phyloP scores from a whole-genome alignment of 1,284 basidiomycete species.

The Ustilago crameri region DNA sequence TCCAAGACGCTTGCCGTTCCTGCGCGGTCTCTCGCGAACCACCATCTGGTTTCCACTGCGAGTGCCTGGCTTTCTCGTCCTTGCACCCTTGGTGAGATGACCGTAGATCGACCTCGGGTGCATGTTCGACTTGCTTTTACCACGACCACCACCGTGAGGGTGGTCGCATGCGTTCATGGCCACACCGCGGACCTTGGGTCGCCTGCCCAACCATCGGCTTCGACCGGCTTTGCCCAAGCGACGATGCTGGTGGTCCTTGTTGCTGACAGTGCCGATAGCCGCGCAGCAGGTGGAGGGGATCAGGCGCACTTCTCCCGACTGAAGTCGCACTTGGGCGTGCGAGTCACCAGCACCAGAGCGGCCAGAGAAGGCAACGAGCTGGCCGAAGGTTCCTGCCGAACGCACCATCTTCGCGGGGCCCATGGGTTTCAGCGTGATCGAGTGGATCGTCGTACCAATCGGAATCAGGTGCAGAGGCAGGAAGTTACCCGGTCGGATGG shows the following conservation, averaged over 20 bases:
- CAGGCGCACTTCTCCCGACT: slow-evolving; percentile 91
- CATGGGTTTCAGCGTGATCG: slow-evolving; percentile 79
- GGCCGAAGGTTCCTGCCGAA: slow-evolving; percentile 86
- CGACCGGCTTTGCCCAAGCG: slow-evolving; percentile 92
- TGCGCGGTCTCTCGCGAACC: slow-evolving; percentile 84
- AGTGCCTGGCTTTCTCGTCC: slow-evolving; percentile 88
- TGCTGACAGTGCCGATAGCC: slow-evolving; percentile 91
- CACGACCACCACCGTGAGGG: slow-evolving; percentile 97
- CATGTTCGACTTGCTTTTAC: slow-evolving; percentile 91
- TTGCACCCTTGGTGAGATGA: slow-evolving; percentile 88
- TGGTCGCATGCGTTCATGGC: slow-evolving; percentile 99
- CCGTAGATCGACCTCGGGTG: slow-evolving; percentile 78
- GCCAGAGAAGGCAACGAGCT: slow-evolving; percentile 71
- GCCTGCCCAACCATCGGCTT: slow-evolving; percentile 84
- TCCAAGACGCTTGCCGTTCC: slow-evolving; percentile 76
- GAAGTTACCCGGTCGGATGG: slow-evolving; percentile 91
- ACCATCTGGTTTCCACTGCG: slow-evolving; percentile 93
- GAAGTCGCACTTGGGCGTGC: slow-evolving; percentile 85
- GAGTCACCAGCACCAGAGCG: slow-evolving; percentile 68
- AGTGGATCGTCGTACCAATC: slow-evolving; percentile 89
- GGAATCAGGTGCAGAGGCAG: slow-evolving; percentile 91
- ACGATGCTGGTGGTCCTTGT: slow-evolving; percentile 86
- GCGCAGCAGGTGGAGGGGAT: slow-evolving; percentile 85
- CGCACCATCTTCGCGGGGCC: slow-evolving; percentile 87
- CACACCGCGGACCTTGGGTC: slow-evolving; percentile 91